Evolutionary conservation across 2,329 filamentous ascomycete species (phyloP).

Genomic region (Iodosphaeria phyllophila): DNA sequence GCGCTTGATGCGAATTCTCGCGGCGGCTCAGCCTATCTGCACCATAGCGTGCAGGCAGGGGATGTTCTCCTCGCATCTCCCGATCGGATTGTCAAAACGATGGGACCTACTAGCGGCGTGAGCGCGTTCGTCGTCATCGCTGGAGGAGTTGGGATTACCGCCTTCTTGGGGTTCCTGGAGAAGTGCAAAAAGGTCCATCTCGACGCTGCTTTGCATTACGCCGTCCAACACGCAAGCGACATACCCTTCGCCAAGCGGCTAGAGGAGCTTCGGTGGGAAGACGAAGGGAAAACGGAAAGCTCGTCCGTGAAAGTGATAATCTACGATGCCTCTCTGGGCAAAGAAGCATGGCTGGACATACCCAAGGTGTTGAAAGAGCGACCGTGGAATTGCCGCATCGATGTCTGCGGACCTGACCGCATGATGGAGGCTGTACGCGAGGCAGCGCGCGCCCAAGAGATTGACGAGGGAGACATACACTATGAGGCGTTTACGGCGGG

Average conservation of each 20-base stretch:
- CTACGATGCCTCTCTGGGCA: constrained; percentile 30
- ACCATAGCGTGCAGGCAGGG: constrained; percentile 25
- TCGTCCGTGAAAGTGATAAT: constrained; percentile 19
- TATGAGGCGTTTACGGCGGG: constrained; percentile 39
- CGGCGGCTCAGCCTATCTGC: constrained; percentile 42
- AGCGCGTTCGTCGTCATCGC: constrained; percentile 44
- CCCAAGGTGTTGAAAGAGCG: constrained; percentile 20
- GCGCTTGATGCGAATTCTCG: constrained; percentile 33
- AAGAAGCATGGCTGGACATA: constrained; percentile 37
- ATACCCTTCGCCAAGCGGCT: constrained; percentile 34
- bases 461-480: constrained; percentile 33
- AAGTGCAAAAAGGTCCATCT: constrained; percentile 23
- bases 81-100: constrained; percentile 28
- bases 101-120: constrained; percentile 24
- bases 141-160: constrained; percentile 48
- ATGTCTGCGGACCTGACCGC: constrained; percentile 38
- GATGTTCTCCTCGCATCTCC: constrained; percentile 31
- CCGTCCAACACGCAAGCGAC: constrained; percentile 30
- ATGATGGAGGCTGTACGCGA: constrained; percentile 32
- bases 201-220: constrained; percentile 37
- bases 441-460: constrained; percentile 20
- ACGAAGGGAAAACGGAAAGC: background rate
- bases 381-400: constrained; percentile 35
- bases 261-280: constrained; percentile 14
- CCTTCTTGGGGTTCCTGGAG: constrained; percentile 34